Percentiles rank a stretch among this genome's conserved stretches.
These are phyloP conservation scores for Russula olivacea DNA, from an alignment of 768 basidiomycete genomes.

Conservation along the genomic window DNA sequence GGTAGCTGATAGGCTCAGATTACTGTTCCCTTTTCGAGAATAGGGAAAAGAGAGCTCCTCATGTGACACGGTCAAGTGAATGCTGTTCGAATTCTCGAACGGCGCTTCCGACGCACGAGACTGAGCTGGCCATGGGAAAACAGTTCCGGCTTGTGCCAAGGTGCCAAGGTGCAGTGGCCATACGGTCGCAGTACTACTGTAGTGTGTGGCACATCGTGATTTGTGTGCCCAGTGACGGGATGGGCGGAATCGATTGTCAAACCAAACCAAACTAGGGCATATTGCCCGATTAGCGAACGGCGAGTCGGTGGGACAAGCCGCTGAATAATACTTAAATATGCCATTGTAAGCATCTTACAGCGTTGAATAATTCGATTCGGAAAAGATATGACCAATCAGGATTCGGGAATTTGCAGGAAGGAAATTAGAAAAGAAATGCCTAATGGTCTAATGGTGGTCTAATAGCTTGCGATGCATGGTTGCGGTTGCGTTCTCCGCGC, in stretches of 20 bases:
- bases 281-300: not conserved
- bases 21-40: too few relatives aligned
- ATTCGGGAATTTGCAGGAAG: not conserved
- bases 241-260: too few relatives aligned
- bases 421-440: not conserved
- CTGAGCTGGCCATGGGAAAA: too few relatives aligned
- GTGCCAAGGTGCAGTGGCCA: not conserved
- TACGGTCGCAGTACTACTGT: too few relatives aligned
- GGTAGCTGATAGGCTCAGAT: not conserved
- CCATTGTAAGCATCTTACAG: too few relatives aligned
- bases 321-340: not conserved
- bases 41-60: not conserved
- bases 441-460: not conserved
- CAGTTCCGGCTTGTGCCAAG: not conserved
- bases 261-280: not conserved
- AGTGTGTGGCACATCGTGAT: not conserved
- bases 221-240: not conserved
- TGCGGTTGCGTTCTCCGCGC: not conserved
- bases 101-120: too few relatives aligned
- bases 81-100: not conserved
- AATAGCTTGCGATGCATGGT: not conserved
- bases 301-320: not conserved
- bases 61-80: not conserved
- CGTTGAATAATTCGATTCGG: not conserved
- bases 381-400: not conserved